Evolutionary conservation across 2,329 filamentous ascomycete species (phyloP).

Genomic region (Apiospora marii): DNA sequence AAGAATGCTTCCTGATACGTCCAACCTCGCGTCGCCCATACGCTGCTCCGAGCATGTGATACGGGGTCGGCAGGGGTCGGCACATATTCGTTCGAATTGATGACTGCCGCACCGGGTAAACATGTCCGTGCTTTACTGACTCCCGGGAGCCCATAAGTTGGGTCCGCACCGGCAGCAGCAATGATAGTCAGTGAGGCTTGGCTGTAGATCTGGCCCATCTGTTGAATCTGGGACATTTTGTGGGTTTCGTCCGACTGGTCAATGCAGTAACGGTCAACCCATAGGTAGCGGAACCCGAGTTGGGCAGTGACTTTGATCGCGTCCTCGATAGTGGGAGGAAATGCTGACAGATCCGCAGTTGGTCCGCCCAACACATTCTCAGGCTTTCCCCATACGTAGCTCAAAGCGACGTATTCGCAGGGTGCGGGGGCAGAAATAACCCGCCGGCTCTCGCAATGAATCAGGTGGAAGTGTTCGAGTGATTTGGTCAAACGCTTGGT

Average conservation of each 20-base stretch:
- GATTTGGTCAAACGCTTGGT: not conserved
- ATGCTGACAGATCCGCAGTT: not conserved
- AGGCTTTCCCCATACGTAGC: not conserved
- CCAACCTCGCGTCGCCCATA: constrained; percentile 48
- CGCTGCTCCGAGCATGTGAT: constrained; percentile 30
- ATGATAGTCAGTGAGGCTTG: constrained; percentile 47
- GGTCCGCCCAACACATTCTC: not conserved
- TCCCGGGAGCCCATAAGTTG: constrained; percentile 46
- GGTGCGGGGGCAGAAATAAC: not conserved
- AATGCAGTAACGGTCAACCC: constrained; percentile 50
- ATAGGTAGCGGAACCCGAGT: constrained; percentile 47
- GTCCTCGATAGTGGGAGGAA: constrained; percentile 23
- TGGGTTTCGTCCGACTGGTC: constrained; percentile 30
- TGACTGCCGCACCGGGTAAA: not conserved
- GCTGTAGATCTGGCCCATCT: constrained; percentile 50
- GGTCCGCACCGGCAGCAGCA: constrained; percentile 45
- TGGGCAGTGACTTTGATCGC: constrained; percentile 41
- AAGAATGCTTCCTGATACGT: constrained; percentile 50
- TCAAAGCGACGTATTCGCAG: not conserved
- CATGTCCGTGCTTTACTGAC: not conserved
- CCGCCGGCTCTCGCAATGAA: not conserved
- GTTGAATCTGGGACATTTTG: constrained; percentile 41
- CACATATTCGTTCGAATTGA: not conserved
- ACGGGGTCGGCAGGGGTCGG: not conserved
- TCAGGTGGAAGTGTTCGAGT: not conserved